Base-by-base conservation (phyloP, 2,329 filamentous ascomycete species). In the Paecilomyces dactylethromorphus region DNA sequence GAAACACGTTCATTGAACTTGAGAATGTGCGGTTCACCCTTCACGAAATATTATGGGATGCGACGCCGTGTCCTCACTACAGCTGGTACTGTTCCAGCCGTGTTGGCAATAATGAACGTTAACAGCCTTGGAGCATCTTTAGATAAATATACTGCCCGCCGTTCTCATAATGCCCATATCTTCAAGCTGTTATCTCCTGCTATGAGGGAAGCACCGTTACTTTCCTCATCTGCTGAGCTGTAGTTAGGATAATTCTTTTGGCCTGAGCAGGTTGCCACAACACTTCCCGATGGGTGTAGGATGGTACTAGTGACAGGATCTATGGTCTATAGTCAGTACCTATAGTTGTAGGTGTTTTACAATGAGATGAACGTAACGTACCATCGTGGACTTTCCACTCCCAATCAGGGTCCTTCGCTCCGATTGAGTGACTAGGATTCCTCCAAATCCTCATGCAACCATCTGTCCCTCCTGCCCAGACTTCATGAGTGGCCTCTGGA, bases 401-500 rank as follows among this genome's bases (percentile, higher is more conserved):
- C 63, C 70, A 76, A 60, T 76, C 73, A 1, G 81, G 76, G 21
- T 70, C 63, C 35, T 78, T 68, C 3, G 71, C 68, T 10, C 77
- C 81, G 57, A 74, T 74, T 21, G 63, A 65, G 45, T 68, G 63
- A n/a, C 76, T 71, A 1, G 80, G 75, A 59, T 79, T 73, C 50
- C 69, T 73, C 82, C 82, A 84, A 57, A 78, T 72, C 59, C 81
- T 74, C 57, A 84, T 74, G 18, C 64, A 65, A 0, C 85, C 85
- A 73, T 87, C 84, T 0, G 70, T 77, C 0, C 84, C 84, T 10
- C 85, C 85, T 53, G 76, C 79, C 84, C 84, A 87, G 21, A 87
- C 70, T 64, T 86, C 82, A 64, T 81, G 76, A 8, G 75, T 72
- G 11, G 69, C 72, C 26, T 67, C 65, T 21, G 70, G 53, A 56